Conservation (phyloP, 179 eudicot genomes). For the Nepenthes alata region DNA sequence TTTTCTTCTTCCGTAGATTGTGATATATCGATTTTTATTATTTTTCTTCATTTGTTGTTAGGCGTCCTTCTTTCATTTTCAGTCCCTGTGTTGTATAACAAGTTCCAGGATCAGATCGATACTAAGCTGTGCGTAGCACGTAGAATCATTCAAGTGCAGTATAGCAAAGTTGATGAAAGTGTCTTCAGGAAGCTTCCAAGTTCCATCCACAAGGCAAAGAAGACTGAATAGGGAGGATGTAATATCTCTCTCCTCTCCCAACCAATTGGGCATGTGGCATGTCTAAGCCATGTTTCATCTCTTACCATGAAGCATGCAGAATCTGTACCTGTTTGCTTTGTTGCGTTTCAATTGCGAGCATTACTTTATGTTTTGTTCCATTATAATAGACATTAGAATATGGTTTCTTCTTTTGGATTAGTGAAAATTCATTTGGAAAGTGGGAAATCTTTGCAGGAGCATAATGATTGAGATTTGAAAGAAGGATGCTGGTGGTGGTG, state of each 20-base stretch:
- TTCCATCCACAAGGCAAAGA: slow-evolving; percentile 43
- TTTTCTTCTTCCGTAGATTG: not conserved
- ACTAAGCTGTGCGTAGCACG: slow-evolving; percentile 36
- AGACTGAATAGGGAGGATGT: slow-evolving; percentile 62
- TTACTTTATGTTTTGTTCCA: too few species aligned
- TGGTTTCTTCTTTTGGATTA: too few species aligned
- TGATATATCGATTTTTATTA: not conserved
- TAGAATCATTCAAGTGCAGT: slow-evolving; percentile 30
- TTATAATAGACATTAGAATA: too few species aligned
- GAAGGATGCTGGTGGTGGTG: too few species aligned
- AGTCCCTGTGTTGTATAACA: slow-evolving; percentile 71
- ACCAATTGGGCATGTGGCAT: not conserved
- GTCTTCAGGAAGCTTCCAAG: slow-evolving; percentile 47
- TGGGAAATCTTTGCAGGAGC: too few species aligned
- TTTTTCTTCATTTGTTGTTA: slow-evolving; percentile 15
- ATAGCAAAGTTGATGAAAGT: slow-evolving; percentile 42
- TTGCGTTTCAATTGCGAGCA: too few species aligned
- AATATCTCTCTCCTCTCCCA: slow-evolving; percentile 17
- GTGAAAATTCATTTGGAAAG: too few species aligned
- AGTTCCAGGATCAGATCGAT: slow-evolving; percentile 59
- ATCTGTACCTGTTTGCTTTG: too few species aligned
- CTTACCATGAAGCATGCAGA: too few species aligned
- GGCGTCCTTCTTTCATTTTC: slow-evolving; percentile 66
- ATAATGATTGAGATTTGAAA: too few species aligned
- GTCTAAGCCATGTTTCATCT: not conserved